A percentile compares a stretch with the other conserved stretches of the same genome.
Conservation (phyloP, 495 filamentous ascomycete species). For the Podospora anserina region DNA sequence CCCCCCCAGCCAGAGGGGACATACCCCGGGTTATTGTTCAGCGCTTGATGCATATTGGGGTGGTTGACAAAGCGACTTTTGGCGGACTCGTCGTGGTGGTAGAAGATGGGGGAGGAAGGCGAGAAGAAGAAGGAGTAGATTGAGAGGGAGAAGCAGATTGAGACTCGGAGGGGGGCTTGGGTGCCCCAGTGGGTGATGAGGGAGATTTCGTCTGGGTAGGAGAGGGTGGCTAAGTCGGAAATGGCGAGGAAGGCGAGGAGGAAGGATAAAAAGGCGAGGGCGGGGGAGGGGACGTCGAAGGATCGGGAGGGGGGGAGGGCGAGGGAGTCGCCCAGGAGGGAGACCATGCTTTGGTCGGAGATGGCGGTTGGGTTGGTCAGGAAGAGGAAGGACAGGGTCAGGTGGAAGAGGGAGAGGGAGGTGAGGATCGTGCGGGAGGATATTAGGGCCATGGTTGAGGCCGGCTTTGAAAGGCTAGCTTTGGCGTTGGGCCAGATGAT, state of each 20-base stretch:
- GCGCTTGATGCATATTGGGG: conserved; percentile 25
- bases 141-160: conserved; percentile 61
- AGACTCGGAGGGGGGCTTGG: conserved; percentile 64
- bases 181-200: conserved; percentile 62
- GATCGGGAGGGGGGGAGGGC: conserved; percentile 55
- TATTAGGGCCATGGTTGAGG: conserved; percentile 70
- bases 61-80: conserved; percentile 25
- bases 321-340: conserved; percentile 78
- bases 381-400: conserved; percentile 80
- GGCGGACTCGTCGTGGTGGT: conserved; percentile 16
- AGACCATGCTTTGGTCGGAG: conserved; percentile 76
- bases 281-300: conserved; percentile 61
- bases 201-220: conserved; percentile 66
- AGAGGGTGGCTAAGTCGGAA: conserved; percentile 69
- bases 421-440: conserved; percentile 74
- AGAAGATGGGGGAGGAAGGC: conserved; percentile 39
- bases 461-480: neutral
- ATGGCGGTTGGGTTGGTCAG: conserved; percentile 65
- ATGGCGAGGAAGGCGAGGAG: conserved; percentile 64
- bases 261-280: conserved; percentile 68
- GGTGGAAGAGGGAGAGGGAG: conserved; percentile 73
- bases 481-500: neutral
- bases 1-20: conserved; percentile 35
- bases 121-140: conserved; percentile 65
- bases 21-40: conserved; percentile 25